These are phyloP conservation scores for Lactarius trivialis DNA, from an alignment of 768 basidiomycete genomes.

Conservation along the genomic window DNA sequence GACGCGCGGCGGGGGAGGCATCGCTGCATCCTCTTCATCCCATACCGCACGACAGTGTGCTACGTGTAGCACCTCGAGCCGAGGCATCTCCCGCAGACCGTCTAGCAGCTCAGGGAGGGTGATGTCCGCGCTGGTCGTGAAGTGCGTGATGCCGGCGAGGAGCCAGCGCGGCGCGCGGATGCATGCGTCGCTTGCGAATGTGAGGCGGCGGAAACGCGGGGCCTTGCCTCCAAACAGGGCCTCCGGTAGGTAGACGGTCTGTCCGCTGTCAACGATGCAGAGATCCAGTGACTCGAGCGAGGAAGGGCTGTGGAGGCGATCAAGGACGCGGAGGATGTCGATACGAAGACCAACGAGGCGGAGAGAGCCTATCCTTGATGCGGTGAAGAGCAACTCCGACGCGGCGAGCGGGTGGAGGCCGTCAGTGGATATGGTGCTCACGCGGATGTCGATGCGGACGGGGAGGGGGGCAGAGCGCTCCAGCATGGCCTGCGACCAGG, in stretches of 20 bases:
- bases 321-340: slow-evolving; percentile 11
- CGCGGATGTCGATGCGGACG: slow-evolving; percentile 8
- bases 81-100: slow-evolving; percentile 8
- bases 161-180: slow-evolving; percentile 15
- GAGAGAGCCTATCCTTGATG: slow-evolving; percentile 13
- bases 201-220: slow-evolving; percentile 8
- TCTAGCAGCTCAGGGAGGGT: slow-evolving; percentile 1
- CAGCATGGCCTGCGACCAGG: slow-evolving; percentile 18
- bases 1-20: neutral
- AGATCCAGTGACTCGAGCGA: slow-evolving; percentile 3
- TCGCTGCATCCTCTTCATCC: neutral
- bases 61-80: slow-evolving; percentile 7
- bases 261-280: slow-evolving; percentile 10
- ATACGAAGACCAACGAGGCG: slow-evolving; percentile 14
- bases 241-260: slow-evolving; percentile 2
- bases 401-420: slow-evolving; percentile 19
- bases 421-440: neutral
- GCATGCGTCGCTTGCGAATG: slow-evolving; percentile 6
- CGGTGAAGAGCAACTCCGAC: slow-evolving; percentile 13
- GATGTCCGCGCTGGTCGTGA: slow-evolving; percentile 12
- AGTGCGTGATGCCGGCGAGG: slow-evolving; percentile 2
- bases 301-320: slow-evolving; percentile 14
- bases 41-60: slow-evolving; percentile 17
- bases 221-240: slow-evolving; percentile 13
- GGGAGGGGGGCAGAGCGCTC: slow-evolving; percentile 16